Conservation (phyloP, 768 basidiomycete genomes). For the Coprinopsis strossmayeri region DNA sequence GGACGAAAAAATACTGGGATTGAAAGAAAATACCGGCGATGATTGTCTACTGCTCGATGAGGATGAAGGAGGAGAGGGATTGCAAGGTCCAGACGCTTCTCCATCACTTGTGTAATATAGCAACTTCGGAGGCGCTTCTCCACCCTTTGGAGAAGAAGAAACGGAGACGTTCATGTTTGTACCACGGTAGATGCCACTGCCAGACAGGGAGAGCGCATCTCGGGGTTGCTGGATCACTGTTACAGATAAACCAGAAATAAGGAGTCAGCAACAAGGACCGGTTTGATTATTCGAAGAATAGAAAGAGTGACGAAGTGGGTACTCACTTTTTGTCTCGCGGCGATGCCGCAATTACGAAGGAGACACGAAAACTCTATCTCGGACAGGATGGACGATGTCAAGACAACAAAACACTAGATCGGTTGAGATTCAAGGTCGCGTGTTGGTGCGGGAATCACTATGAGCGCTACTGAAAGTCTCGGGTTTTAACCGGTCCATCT, state of each 20-base stretch:
- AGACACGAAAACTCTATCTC: not conserved
- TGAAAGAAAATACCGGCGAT: slow-evolving; percentile 8
- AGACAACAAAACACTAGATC: not conserved
- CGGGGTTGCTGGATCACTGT: slow-evolving; percentile 1
- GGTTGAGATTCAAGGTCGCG: not conserved
- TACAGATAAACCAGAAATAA: not conserved
- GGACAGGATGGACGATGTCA: not conserved
- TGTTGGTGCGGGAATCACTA: too few relatives aligned
- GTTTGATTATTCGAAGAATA: not conserved
- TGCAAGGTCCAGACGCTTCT: not conserved
- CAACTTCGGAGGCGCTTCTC: not conserved
- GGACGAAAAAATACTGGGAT: slow-evolving; percentile 7
- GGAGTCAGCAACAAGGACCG: slow-evolving; percentile 3
- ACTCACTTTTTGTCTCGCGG: slow-evolving; percentile 7
- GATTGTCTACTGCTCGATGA: slow-evolving; percentile 12
- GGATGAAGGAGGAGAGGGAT: slow-evolving; percentile 7
- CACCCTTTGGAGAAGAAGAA: not conserved
- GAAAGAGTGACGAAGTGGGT: not conserved
- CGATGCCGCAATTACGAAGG: slow-evolving; percentile 14
- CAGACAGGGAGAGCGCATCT: not conserved
- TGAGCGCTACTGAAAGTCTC: too few relatives aligned
- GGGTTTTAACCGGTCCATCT: not conserved
- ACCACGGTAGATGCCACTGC: not conserved
- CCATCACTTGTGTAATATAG: slow-evolving; percentile 7
- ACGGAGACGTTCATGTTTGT: not conserved